Percentiles rank a stretch among this genome's conserved stretches.
Conservation (phyloP, 2,329 filamentous ascomycete species). For the Amylocarpus encephaloides region DNA sequence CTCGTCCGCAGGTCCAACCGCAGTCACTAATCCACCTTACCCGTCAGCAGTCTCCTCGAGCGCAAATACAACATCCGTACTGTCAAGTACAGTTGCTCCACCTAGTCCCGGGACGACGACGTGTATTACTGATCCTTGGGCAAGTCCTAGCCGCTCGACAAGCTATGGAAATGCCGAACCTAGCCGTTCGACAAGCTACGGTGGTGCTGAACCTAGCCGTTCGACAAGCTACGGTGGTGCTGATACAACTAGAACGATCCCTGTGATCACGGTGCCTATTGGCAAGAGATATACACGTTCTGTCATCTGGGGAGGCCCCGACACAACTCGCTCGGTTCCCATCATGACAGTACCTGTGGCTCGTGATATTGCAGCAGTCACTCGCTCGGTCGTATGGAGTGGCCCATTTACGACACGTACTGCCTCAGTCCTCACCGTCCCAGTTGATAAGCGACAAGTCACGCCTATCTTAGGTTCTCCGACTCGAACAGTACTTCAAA, state of each 20-base stretch:
- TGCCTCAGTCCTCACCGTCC: slow-evolving; percentile 1
- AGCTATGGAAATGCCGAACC: not conserved
- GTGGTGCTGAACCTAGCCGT: not conserved
- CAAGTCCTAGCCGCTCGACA: not conserved
- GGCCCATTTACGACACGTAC: not conserved
- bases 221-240: not conserved
- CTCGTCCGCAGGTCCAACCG: not conserved
- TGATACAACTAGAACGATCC: not conserved
- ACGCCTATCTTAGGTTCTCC: not conserved
- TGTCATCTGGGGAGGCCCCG: not conserved
- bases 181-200: not conserved
- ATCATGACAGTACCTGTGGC: slow-evolving; percentile 3
- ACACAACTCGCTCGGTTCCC: slow-evolving; percentile 2
- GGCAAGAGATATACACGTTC: not conserved
- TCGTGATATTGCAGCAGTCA: not conserved
- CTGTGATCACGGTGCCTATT: not conserved
- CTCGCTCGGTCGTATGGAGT: not conserved
- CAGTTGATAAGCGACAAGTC: slow-evolving; percentile 3
- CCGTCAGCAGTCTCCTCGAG: not conserved
- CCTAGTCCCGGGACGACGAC: not conserved
- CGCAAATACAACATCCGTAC: not conserved
- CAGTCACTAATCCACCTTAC: not conserved
- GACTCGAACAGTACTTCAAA: not conserved
- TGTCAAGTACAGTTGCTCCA: not conserved
- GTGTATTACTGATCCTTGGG: not conserved